Evolutionary conservation across 139 green algal species (phyloP), one percentile per base, ranked within the genome.

Genomic region (Ettlia oleoabundans): DNA sequence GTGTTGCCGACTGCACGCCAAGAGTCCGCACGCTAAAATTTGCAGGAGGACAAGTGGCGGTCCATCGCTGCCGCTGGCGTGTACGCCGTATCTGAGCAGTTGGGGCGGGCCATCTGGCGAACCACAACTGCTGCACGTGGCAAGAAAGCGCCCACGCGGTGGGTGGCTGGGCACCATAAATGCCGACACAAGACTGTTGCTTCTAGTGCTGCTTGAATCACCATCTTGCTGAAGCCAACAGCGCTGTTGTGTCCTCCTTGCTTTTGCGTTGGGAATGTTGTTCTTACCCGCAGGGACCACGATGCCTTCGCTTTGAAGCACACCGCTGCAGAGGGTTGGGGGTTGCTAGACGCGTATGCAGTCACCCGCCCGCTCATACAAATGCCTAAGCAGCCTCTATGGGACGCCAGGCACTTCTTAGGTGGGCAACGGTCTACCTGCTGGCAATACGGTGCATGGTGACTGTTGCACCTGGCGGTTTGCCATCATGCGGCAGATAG

Each of bases 321-420:
- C 51, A 78, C 71, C 22, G 35, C 15, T 3, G 53, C 73, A 1
- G 73, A 61, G 0, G 73, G 73, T 26, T 80, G 73, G 73, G 73
- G 35, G 19, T 2, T 80, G 24, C 28, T 69, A 4, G 73, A 80
- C 40, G 73, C 73, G 0, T 80, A 47, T 33, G n/a, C 40, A 22
- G 52, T 80, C 53, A 80, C 73, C 53, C 51, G 37, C 21, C 73
- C 73, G 0, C 37, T 80, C 21, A 21, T 64, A 4, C 1, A 18
- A 26, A 67, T 80, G 35, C 40, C 35, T 9, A 40, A 30, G 3
- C 52, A 33, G 0, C 52, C 73, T 0, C n/a, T 80, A 26, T 80
- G 73, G 73, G 73, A 80, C 40, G 33, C 51, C 9, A 51, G 73
- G 1, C 73, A 80, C 53, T 80, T 80, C 35, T 26, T n/a, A 22